phyloP scores from a whole-genome alignment of 805 yeast species.

The Torulaspora microellipsoides region DNA sequence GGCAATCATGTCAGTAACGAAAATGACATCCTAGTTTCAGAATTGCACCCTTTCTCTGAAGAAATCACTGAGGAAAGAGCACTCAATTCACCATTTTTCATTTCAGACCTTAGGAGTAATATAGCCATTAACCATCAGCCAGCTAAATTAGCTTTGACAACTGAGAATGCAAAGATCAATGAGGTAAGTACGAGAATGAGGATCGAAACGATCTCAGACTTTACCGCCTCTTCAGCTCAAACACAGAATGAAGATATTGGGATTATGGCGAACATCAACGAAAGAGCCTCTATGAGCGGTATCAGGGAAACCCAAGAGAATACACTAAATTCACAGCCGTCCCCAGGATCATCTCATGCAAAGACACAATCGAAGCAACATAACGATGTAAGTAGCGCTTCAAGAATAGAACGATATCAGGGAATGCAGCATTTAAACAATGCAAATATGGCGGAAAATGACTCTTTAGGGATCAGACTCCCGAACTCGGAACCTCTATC shows the following conservation, averaged over 20 bases:
- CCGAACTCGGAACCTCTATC: not conserved
- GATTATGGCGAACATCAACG: not conserved
- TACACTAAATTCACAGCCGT: not conserved
- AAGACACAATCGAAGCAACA: too few relatives aligned
- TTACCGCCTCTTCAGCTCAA: not conserved
- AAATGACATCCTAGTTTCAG: not conserved
- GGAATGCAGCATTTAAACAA: not conserved
- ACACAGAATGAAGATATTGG: not conserved
- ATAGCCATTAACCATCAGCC: not conserved
- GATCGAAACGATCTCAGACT: not conserved
- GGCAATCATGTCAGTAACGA: not conserved
- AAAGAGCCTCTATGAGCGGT: not conserved
- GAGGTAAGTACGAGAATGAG: not conserved
- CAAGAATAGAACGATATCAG: not conserved
- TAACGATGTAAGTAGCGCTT: too few relatives aligned
- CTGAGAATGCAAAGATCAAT: not conserved
- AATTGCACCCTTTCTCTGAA: not conserved
- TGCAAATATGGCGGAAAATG: not conserved
- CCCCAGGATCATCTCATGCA: not conserved
- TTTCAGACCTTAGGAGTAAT: not conserved
- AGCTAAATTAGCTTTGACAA: not conserved
- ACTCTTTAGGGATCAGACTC: not conserved
- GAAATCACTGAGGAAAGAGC: not conserved
- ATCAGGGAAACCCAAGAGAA: not conserved
- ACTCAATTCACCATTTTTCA: not conserved